Conservation (phyloP, 768 basidiomycete species). For the Trametes coccinea region DNA sequence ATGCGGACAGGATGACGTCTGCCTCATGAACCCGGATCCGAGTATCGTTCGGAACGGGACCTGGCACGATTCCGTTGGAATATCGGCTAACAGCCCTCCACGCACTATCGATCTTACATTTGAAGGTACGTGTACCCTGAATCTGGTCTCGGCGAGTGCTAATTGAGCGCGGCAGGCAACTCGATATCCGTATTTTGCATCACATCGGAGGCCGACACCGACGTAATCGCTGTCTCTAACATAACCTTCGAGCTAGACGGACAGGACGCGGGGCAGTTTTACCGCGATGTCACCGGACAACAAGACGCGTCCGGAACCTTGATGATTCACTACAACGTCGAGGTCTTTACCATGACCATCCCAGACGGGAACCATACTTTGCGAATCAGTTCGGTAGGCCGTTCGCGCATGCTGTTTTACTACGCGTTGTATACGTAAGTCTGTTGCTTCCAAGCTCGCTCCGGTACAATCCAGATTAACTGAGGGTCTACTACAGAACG, state of each 20-base stretch:
- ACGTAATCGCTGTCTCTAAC: slow-evolving; percentile 6
- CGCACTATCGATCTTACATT: slow-evolving; percentile 13
- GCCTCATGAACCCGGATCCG: slow-evolving; percentile 9
- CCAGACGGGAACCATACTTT: slow-evolving; percentile 8
- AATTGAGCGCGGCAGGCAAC: background rate
- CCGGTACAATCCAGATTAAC: background rate
- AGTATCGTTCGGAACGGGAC: slow-evolving; percentile 7
- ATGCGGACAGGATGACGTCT: background rate
- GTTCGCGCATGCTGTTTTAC: slow-evolving; percentile 12
- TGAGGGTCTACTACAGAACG: background rate
- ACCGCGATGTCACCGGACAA: slow-evolving; percentile 6
- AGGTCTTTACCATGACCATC: slow-evolving; percentile 2
- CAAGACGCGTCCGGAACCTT: background rate
- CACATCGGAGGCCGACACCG: slow-evolving; percentile 8
- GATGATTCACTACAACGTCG: slow-evolving; percentile 1
- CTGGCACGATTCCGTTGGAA: slow-evolving; percentile 11
- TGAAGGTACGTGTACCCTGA: background rate
- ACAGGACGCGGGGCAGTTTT: slow-evolving; percentile 1
- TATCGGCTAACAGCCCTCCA: background rate
- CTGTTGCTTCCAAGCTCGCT: too few relatives aligned
- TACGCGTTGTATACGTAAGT: slow-evolving; percentile 18
- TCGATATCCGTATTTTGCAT: slow-evolving; percentile 8
- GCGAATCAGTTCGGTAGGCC: slow-evolving; percentile 12
- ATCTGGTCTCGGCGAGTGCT: background rate
- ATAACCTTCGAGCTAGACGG: slow-evolving; percentile 17